These are phyloP conservation scores for Solanum boliviense DNA, from an alignment of 257 asterid genomes.

Conservation along the genomic window DNA sequence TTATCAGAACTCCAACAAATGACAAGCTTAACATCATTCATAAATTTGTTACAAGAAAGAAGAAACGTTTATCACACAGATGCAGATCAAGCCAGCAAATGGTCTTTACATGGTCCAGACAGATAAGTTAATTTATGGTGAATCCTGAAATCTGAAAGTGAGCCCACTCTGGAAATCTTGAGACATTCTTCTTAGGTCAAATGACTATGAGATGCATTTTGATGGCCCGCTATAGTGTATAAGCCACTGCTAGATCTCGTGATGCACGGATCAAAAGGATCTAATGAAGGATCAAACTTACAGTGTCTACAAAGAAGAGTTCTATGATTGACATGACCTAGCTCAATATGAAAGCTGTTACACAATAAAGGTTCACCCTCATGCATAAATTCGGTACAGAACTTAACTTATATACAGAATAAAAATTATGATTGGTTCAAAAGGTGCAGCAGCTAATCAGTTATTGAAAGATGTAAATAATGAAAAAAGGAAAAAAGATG, in stretches of 20 bases:
- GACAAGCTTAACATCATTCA: not conserved
- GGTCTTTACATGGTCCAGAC: not conserved
- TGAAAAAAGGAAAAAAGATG: not conserved
- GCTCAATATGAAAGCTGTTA: not conserved
- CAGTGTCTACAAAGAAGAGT: not conserved
- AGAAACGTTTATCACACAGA: not conserved
- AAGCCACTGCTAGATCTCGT: not conserved
- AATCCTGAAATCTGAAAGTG: not conserved
- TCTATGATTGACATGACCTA: not conserved
- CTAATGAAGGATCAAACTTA: not conserved
- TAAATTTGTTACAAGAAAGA: not conserved
- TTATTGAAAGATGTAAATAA: not conserved
- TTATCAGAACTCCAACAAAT: not conserved
- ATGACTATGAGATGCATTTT: not conserved
- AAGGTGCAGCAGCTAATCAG: not conserved
- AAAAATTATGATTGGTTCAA: not conserved
- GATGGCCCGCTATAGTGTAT: not conserved
- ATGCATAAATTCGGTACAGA: not conserved
- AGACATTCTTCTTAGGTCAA: not conserved
- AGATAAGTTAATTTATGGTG: not conserved
- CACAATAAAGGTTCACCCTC: not conserved
- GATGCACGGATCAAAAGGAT: not conserved
- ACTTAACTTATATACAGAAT: not conserved
- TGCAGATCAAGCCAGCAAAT: not conserved
- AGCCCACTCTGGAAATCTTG: not conserved